A percentile compares a stretch with the other conserved stretches of the same genome.
Evolutionary conservation across 2,329 filamentous ascomycete genomes (phyloP).

Genomic region (Neopestalotiopsis clavispora): DNA sequence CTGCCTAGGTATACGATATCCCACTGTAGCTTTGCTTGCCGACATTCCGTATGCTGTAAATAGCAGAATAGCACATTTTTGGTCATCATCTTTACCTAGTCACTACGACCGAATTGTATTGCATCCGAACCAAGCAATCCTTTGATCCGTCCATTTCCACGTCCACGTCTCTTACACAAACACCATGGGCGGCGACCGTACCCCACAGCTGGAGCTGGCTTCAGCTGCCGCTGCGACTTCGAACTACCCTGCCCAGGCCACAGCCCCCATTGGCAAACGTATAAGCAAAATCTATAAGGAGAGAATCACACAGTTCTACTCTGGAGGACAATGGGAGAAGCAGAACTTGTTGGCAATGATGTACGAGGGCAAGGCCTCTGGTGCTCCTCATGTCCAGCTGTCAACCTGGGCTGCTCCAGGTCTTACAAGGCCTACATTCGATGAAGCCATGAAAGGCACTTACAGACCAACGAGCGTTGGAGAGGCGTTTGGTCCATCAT

Average conservation of each 20-base stretch:
- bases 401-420: slow-evolving; percentile 84
- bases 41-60: neutral
- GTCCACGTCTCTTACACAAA: slow-evolving; percentile 34
- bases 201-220: slow-evolving; percentile 46
- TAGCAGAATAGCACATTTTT: slow-evolving; percentile 1
- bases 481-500: slow-evolving; percentile 86
- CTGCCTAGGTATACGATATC: neutral
- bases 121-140: neutral
- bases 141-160: neutral
- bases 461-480: slow-evolving; percentile 80
- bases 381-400: slow-evolving; percentile 79
- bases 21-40: neutral
- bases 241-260: slow-evolving; percentile 57
- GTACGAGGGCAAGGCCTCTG: slow-evolving; percentile 69
- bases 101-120: neutral
- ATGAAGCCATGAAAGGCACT: slow-evolving; percentile 76
- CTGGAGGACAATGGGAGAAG: slow-evolving; percentile 76
- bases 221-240: slow-evolving; percentile 32
- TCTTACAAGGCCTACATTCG: slow-evolving; percentile 80
- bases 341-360: slow-evolving; percentile 79
- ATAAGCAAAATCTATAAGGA: slow-evolving; percentile 87
- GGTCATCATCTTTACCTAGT: neutral
- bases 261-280: slow-evolving; percentile 71
- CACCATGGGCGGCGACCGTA: slow-evolving; percentile 57
- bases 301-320: slow-evolving; percentile 81